Percentiles rank a stretch among this genome's conserved stretches.
phyloP scores from a whole-genome alignment of 441 rosid species.

The Omphalea diandra region DNA sequence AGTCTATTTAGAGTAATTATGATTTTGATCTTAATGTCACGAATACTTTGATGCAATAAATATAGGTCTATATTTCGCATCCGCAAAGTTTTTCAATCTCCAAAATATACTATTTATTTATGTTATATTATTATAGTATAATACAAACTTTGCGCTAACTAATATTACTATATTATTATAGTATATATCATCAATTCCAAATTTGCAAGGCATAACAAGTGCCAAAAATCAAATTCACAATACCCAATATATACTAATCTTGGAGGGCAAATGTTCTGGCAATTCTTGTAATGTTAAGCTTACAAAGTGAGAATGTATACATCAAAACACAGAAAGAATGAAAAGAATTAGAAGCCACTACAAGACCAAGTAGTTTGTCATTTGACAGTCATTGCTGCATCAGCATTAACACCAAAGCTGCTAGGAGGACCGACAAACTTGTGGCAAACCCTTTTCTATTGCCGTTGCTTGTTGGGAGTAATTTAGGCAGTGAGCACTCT shows the following conservation, averaged over 20 bases:
- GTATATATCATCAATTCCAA: slow-evolving; percentile 3
- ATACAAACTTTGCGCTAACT: too few species aligned
- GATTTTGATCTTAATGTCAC: too few species aligned
- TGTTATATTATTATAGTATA: too few species aligned
- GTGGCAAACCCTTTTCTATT: slow-evolving; percentile 28
- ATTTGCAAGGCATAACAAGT: slow-evolving; percentile 13
- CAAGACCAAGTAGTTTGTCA: slow-evolving; percentile 23
- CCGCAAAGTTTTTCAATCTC: too few species aligned
- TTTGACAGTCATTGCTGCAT: slow-evolving; percentile 34
- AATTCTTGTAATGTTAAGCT: slow-evolving; percentile 10
- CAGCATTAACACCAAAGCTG: slow-evolving; percentile 36
- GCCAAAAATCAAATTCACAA: background rate
- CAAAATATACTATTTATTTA: too few species aligned
- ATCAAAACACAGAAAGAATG: slow-evolving; percentile 35
- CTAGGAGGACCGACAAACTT: slow-evolving; percentile 32
- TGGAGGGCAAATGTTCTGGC: slow-evolving; percentile 11
- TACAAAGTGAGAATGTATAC: slow-evolving; percentile 21
- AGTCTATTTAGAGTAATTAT: too few species aligned
- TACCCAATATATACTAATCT: slow-evolving; percentile 16
- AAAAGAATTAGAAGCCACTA: slow-evolving; percentile 31
- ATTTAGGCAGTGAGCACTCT: slow-evolving; percentile 77
- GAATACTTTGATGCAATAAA: too few species aligned
- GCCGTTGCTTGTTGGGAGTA: slow-evolving; percentile 51
- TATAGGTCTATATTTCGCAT: too few species aligned
- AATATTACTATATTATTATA: too few species aligned